A percentile compares a stretch with the other conserved stretches of the same genome.
phyloP scores from a whole-genome alignment of 768 basidiomycete species.

The Boletellus sp. region DNA sequence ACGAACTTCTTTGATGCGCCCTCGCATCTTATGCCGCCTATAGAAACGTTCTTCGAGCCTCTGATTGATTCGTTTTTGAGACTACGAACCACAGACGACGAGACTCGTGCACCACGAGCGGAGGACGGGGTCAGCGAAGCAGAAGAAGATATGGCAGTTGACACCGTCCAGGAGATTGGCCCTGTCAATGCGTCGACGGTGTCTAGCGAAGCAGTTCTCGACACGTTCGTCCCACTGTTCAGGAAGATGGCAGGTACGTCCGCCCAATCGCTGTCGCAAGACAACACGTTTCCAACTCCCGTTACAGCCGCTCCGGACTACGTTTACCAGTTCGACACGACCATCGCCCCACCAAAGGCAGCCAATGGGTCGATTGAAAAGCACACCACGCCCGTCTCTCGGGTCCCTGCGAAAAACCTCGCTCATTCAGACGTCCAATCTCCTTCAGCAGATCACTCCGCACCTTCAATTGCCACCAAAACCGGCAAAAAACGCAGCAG shows the following conservation, averaged over 20 bases:
- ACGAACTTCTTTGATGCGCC: conserved; percentile 60
- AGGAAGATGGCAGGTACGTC: conserved; percentile 43
- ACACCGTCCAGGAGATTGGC: conserved; percentile 20
- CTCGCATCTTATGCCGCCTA: conserved; percentile 72
- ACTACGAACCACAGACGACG: conserved; percentile 24
- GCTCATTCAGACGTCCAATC: conserved; percentile 12
- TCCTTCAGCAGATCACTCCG: conserved; percentile 10
- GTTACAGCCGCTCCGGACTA: conserved; percentile 23
- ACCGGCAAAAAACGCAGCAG: conserved; percentile 33
- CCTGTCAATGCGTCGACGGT: conserved; percentile 26
- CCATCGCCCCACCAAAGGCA: conserved; percentile 6
- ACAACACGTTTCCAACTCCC: conserved; percentile 3
- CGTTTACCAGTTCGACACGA: conserved; percentile 15
- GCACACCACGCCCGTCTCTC: conserved; percentile 11
- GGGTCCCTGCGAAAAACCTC: conserved; percentile 19
- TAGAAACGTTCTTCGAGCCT: conserved; percentile 67
- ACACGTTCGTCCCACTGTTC: conserved; percentile 62
- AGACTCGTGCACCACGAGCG: conserved; percentile 5
- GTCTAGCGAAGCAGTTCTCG: conserved; percentile 55
- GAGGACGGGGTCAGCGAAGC: conserved; percentile 30
- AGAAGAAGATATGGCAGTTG: conserved; percentile 46
- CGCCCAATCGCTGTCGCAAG: neutral
- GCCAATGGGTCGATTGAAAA: conserved; percentile 15
- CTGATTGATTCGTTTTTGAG: conserved; percentile 49
- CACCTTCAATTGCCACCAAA: conserved; percentile 17